Evolutionary conservation across 2,329 filamentous ascomycete species (phyloP), one percentile per base, ranked within the genome.

Genomic region (Hypoxylon sp.): DNA sequence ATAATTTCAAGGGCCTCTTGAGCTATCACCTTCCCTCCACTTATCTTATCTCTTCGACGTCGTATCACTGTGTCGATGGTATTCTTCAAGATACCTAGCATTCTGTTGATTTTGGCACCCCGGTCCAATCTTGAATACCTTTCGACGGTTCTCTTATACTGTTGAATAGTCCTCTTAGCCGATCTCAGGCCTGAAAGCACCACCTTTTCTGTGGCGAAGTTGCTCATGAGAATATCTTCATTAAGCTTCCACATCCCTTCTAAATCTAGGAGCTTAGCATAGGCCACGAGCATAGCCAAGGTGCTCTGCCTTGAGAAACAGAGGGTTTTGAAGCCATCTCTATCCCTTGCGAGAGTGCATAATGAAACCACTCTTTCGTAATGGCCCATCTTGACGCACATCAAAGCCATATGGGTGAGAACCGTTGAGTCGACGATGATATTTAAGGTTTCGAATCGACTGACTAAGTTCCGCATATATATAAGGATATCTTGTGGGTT

Each of bases 281-380:
- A 78, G 24, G 71, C 73, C 54, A 62, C 72, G 5, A 77, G 59
- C 11, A 78, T 61, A 9, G 65, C 72, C 42, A 51, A 63, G 39
- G 74, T 67, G 47, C 72, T 74, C 24, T 73, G 60, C 13, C 57
- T 69, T 5, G 77, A 78, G 59, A 75, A 78, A 52, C 74, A 78
- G 6, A 72, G 65, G 46, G 76, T 74, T 3, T 57, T 53, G 8
- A 62, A 57, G 9, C 74, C 75, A 44, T 58, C 60, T 58, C 69
- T 73, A 35, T 76, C 51, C 59, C 67, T 74, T 5, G 77, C 77
- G 3, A 76, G 50, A 29, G 54, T 69, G 59, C 77, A 79, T 46
- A 79, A 58, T n/a, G 66, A 51, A 37, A 78, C 61, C 3, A 75
- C 77, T 42, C 67, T 74, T 19, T 70, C 62, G 46, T 68, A 63